Conservation (phyloP, 192 early-diverging fungal genomes). For the Coemansia sp. region DNA sequence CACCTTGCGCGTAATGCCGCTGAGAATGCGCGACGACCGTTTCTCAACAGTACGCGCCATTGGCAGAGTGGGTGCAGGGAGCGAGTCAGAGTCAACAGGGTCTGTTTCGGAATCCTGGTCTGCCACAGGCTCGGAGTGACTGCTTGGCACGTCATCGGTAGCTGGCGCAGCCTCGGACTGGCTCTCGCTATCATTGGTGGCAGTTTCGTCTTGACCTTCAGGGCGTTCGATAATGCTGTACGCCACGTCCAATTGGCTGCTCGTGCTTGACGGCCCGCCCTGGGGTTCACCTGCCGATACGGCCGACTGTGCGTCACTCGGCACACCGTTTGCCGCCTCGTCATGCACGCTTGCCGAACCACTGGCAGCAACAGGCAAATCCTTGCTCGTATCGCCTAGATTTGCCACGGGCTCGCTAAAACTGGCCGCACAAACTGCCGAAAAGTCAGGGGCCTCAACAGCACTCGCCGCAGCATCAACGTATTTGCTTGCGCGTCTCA, state of each 20-base stretch:
- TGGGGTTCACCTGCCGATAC: neutral
- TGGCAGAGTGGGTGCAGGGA: neutral
- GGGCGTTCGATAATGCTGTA: neutral
- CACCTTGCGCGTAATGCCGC: slow-evolving; percentile 43
- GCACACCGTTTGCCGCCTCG: neutral
- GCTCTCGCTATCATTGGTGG: no score
- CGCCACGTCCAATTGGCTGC: neutral
- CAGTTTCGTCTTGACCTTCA: no score
- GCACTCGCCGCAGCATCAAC: slow-evolving; percentile 4
- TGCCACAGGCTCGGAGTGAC: no score
- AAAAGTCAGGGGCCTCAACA: neutral
- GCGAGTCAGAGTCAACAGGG: neutral
- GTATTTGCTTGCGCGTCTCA: slow-evolving; percentile 23
- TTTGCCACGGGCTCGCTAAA: neutral
- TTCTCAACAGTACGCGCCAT: slow-evolving; percentile 16
- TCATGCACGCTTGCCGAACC: neutral
- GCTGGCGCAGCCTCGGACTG: no score
- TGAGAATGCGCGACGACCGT: slow-evolving; percentile 46
- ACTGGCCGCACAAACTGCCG: neutral
- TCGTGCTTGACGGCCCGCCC: neutral
- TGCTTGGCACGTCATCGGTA: no score
- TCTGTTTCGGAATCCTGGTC: neutral
- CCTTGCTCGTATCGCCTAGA: no score
- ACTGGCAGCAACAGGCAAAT: neutral
- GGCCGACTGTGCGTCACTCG: neutral